phyloP scores from a whole-genome alignment of 1,139 yeast genomes.

The Nakaseomyces bracarensis region DNA sequence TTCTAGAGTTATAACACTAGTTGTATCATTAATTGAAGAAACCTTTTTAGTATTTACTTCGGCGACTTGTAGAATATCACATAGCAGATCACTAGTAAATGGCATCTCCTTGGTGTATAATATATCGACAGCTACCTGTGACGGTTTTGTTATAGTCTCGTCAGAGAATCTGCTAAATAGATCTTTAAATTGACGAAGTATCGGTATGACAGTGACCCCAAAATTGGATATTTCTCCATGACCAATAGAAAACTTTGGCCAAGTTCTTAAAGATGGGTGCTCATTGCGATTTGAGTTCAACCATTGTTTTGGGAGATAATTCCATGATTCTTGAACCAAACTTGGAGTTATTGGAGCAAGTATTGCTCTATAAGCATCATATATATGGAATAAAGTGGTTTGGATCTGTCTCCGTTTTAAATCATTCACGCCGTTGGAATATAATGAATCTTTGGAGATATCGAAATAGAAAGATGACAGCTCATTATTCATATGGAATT shows the following conservation, averaged over 20 bases:
- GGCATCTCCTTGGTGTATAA: constrained; percentile 13
- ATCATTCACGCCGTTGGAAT: constrained; percentile 52
- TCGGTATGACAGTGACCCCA: constrained; percentile 22
- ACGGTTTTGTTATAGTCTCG: constrained; percentile 49
- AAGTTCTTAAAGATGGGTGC: constrained; percentile 35
- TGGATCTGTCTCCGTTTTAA: constrained; percentile 57
- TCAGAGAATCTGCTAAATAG: constrained; percentile 15
- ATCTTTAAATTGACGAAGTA: constrained; percentile 22
- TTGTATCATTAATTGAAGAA: neutral
- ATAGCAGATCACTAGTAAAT: constrained; percentile 27
- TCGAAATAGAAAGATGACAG: constrained; percentile 83
- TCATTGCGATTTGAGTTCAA: constrained; percentile 1
- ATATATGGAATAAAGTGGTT: constrained; percentile 56
- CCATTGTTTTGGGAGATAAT: constrained; percentile 32
- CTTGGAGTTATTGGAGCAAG: constrained; percentile 79
- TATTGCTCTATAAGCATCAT: constrained; percentile 54
- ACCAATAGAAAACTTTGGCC: constrained; percentile 14
- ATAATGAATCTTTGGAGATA: constrained; percentile 73
- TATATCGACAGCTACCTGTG: constrained; percentile 41
- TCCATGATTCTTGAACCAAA: constrained; percentile 84
- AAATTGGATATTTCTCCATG: constrained; percentile 14
- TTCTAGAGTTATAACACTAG: constrained; percentile 7
- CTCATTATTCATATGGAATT: constrained; percentile 64
- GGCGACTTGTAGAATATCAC: constrained; percentile 65
- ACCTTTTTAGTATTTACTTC: constrained; percentile 32